Base-by-base conservation (phyloP, 2,329 filamentous ascomycete genomes). In the Teratosphaeria viscida region DNA sequence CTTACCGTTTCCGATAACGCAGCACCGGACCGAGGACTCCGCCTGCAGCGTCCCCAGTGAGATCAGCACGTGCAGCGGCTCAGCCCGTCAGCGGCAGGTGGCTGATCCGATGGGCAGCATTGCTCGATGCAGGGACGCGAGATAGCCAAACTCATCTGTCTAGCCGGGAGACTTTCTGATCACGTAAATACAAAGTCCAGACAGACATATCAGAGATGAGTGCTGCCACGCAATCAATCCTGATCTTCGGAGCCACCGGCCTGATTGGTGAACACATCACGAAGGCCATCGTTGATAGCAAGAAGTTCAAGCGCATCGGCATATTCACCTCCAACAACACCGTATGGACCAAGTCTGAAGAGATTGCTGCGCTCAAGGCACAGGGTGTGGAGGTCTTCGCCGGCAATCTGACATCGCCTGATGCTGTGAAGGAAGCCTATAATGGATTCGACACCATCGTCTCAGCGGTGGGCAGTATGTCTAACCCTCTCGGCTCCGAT, bases 381-480 rank as follows among this genome's bases (percentile, higher is more conserved):
- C 69, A 74, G 60, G 79, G 80, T 2, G 77, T 84, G 7, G 75
- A 81, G 10, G 74, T 87, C 5, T 74, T 85, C 23, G 74, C 81
- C 0, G 85, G 84, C 26, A 77, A 85, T 66, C 66, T 85, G 5
- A 75, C 74, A 2, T 79, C 77, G 27, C 76, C 80, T 27, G 68
- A 74, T 11, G 81, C 84, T 57, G 74, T 88, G 2, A 70, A 74
- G 19, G 75, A 76, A n/a, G 84, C 85, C 2, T 87, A 83, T 64
- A 64, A 63, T 16, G 79, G 74, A 55, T 80, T 85, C 65, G 84
- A 89, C 69, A 88, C 85, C 0, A 77, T 89, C 52, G 74, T 89
- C 55, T 86, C 82, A 23, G 82, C 82, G 1, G 77, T 89, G 1
- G 87, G 87, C 2, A 79, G 86, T 56, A 23, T 27, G 56, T 49